Evolutionary conservation across 1,139 yeast species (phyloP), one percentile per base, ranked within the genome.

Genomic region (Taphrina sp.): DNA sequence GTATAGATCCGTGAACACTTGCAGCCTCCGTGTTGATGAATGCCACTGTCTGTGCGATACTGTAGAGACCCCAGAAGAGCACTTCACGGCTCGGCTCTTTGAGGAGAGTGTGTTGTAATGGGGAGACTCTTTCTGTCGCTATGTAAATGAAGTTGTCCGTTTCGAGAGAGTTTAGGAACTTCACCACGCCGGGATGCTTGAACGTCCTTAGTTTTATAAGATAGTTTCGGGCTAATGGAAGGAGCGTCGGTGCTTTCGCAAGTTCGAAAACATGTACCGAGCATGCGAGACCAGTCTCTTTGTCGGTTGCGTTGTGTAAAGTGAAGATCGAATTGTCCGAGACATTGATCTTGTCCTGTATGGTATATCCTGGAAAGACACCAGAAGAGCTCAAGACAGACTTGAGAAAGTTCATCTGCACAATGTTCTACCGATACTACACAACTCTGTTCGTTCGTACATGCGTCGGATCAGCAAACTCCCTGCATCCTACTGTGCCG

Each of bases 171-270:
- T 90, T 96, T 10, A 86, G 64, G 14, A 82, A 78, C 39, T 76
- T 74, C 52, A 89, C 73, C 19, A 89, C 76, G 0, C 95, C 95
- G 0, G 98, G 98, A 26, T 86, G 75, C 60, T 83, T 80, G 65
- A 89, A 73, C 28, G 81, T 73, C 65, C 86, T 83, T 61, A 84
- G 74, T 65, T 82, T 85, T 56, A 75, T 78, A 56, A 80, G 74
- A 52, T 85, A 78, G 67, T 88, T 87, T 52, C 74, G 71, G 0
- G 92, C 92, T 56, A 84, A 67, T 8, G 73, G 70, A 29, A 71
- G 70, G 43, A 69, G 67, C 35, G 68, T 69, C 0, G 71, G 62
- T 26, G 72, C 74, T 23, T 76, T 74, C 29, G 72, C 74, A 22
- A 76, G 74, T 61, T 80, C 81, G 64, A 81, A 83, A 62, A 80